A percentile compares a stretch with the other conserved stretches of the same genome.
These are phyloP conservation scores for Leccinum colubrinum DNA, from an alignment of 1,284 basidiomycete genomes.

Conservation along the genomic window DNA sequence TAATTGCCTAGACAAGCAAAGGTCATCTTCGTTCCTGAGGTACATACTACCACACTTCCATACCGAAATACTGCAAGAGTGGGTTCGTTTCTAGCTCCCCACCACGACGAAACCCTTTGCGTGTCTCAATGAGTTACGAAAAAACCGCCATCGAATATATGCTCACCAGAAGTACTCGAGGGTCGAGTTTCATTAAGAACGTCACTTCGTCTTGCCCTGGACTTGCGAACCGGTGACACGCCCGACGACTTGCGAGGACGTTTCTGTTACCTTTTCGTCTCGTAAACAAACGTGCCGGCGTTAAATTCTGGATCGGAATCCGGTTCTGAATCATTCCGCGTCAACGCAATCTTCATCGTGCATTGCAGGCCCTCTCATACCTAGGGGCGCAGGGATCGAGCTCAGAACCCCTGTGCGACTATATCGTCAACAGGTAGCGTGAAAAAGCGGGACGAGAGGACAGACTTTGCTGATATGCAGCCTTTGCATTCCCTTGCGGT, in stretches of 20 bases:
- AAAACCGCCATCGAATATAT: fast-evolving
- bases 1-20: conserved; percentile 28
- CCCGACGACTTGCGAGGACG: conserved; percentile 14
- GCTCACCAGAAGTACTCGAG: conserved; percentile 16
- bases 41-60: background rate
- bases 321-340: conserved; percentile 19
- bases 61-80: conserved; percentile 30
- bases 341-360: background rate
- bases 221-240: conserved; percentile 17
- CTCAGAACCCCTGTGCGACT: conserved; percentile 15
- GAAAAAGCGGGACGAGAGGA: background rate
- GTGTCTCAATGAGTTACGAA: background rate
- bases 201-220: conserved; percentile 11
- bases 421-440: conserved; percentile 2
- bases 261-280: conserved; percentile 35
- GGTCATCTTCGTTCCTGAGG: background rate
- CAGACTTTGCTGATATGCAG: conserved; percentile 24
- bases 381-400: conserved; percentile 32
- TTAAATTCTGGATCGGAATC: conserved; percentile 62
- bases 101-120: conserved; percentile 3
- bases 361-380: conserved; percentile 8
- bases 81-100: conserved; percentile 25
- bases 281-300: conserved; percentile 41
- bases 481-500: conserved; percentile 1
- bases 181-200: conserved; percentile 2